A percentile compares a stretch with the other conserved stretches of the same genome.
Evolutionary conservation across 2,329 filamentous ascomycete genomes (phyloP).

Genomic region (Aspergillus thermomutatus): DNA sequence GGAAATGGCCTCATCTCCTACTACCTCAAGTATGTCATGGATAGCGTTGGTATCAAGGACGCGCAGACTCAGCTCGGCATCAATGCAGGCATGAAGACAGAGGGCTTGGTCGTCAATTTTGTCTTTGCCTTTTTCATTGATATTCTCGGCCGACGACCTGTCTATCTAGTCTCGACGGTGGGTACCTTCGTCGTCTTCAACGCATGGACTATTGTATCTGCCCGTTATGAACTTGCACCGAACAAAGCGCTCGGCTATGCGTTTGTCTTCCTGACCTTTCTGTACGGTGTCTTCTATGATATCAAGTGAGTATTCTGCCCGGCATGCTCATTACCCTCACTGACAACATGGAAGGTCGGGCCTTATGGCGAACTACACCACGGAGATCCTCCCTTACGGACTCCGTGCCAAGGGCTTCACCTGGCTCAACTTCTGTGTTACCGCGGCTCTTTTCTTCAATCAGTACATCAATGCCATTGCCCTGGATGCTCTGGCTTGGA

Average conservation of each 20-base stretch:
- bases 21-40: slow-evolving; percentile 35
- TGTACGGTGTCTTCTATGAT: slow-evolving; percentile 41
- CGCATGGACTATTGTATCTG: slow-evolving; percentile 38
- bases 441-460: slow-evolving; percentile 15
- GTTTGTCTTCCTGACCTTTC: slow-evolving; percentile 40
- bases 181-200: slow-evolving; percentile 44
- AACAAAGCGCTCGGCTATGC: slow-evolving; percentile 31
- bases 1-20: slow-evolving; percentile 46
- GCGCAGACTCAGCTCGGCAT: slow-evolving; percentile 36
- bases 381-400: not conserved
- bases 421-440: not conserved
- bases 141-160: slow-evolving; percentile 37
- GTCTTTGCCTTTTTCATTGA: slow-evolving; percentile 37
- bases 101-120: slow-evolving; percentile 33
- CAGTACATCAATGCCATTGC: slow-evolving; percentile 22
- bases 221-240: slow-evolving; percentile 28
- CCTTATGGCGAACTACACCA: not conserved
- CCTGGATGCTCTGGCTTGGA: slow-evolving; percentile 19
- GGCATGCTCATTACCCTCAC: not conserved
- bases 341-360: not conserved
- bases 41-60: slow-evolving; percentile 34
- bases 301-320: not conserved
- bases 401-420: not conserved
- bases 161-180: slow-evolving; percentile 39
- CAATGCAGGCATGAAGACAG: slow-evolving; percentile 37